Evolutionary conservation across 331 rosid genomes (phyloP).

Genomic region (Phaseolus coccineus): DNA sequence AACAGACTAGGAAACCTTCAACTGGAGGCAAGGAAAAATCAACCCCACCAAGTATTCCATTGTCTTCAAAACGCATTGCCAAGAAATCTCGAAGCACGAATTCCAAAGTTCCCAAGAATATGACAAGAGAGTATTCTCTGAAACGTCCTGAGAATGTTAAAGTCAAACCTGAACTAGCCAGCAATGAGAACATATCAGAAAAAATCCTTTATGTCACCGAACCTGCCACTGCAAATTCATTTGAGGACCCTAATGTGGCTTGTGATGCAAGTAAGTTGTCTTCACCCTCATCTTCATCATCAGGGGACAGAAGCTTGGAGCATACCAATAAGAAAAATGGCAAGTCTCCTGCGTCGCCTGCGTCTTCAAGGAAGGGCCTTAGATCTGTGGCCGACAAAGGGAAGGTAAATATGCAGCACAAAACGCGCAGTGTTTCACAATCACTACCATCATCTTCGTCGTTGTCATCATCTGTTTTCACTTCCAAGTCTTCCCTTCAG

Average conservation of each 20-base stretch:
- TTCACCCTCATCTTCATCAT: constrained; percentile 41
- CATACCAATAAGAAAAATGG: constrained; percentile 41
- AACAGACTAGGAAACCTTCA: constrained; percentile 44
- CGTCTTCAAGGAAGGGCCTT: constrained; percentile 53
- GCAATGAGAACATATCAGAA: constrained; percentile 52
- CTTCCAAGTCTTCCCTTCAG: constrained; percentile 41
- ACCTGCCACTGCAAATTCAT: constrained; percentile 51
- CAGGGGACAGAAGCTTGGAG: constrained; percentile 50
- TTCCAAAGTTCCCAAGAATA: constrained; percentile 46
- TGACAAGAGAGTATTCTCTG: constrained; percentile 33
- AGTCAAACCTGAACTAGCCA: constrained; percentile 43
- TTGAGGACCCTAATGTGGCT: constrained; percentile 44
- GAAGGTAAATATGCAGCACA: constrained; percentile 42
- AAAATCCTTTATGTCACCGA: constrained; percentile 56
- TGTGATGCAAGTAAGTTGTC: constrained; percentile 41
- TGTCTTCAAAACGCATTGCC: constrained; percentile 47
- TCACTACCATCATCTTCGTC: constrained; percentile 23
- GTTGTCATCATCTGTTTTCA: constrained; percentile 34
- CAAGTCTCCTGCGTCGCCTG: constrained; percentile 36
- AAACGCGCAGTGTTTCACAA: constrained; percentile 23
- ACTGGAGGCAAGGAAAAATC: constrained; percentile 49
- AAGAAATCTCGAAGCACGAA: constrained; percentile 51
- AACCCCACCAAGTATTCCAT: constrained; percentile 44
- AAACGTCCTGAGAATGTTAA: constrained; percentile 42
- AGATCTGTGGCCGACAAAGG: constrained; percentile 49